Evolutionary conservation across 2,329 filamentous ascomycete species (phyloP).

Genomic region (Xylariaceae sp.): DNA sequence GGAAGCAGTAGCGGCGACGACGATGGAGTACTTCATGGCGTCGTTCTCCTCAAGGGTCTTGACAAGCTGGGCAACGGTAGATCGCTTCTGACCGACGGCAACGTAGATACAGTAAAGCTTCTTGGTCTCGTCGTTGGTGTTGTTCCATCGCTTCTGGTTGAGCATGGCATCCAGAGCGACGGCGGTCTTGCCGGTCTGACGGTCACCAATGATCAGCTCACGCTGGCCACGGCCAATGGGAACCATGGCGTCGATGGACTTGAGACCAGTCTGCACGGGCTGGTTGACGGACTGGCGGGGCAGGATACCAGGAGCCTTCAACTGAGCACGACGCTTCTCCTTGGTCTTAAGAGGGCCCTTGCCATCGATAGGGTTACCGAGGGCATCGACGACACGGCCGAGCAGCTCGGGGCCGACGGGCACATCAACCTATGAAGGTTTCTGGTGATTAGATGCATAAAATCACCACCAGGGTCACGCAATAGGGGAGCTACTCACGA

Average conservation of each 20-base stretch:
- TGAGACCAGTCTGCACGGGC: constrained; percentile 98
- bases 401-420: constrained; percentile 90
- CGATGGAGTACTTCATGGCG: constrained; percentile 94
- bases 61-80: constrained; percentile 97
- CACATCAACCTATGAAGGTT: constrained; percentile 70
- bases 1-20: constrained; percentile 94
- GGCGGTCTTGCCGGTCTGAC: constrained; percentile 99
- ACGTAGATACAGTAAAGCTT: constrained; percentile 99
- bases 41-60: constrained; percentile 99
- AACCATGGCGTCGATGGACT: constrained; percentile 99
- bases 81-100: constrained; percentile 98
- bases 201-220: constrained; percentile 99
- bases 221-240: constrained; percentile 99
- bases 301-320: constrained; percentile 98
- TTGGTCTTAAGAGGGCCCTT: constrained; percentile 94
- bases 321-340: constrained; percentile 90
- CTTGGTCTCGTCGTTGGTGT: constrained; percentile 77
- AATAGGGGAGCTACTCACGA: constrained; percentile 60
- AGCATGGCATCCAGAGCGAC: constrained; percentile 97
- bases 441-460: not conserved
- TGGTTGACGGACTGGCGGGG: constrained; percentile 96
- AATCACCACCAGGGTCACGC: not conserved
- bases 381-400: constrained; percentile 96
- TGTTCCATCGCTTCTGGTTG: constrained; percentile 99
- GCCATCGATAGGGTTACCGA: constrained; percentile 98